Conservation (phyloP, 1,139 yeast genomes). For the Geotrichum candidum region DNA sequence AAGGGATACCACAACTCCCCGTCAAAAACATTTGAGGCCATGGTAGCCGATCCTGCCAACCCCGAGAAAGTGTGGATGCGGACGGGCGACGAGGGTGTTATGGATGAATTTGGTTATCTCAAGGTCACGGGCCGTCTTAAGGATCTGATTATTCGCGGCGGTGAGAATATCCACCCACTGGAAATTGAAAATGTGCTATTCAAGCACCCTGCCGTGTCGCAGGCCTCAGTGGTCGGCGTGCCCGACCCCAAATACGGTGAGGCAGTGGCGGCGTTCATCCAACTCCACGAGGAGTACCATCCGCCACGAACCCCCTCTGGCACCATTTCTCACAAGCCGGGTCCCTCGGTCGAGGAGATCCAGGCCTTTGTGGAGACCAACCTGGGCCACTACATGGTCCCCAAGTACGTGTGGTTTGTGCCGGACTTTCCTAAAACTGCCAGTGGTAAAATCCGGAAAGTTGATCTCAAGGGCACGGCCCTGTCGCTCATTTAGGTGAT, state of each 20-base stretch:
- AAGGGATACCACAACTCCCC: conserved; percentile 29
- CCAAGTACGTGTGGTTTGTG: conserved; percentile 30
- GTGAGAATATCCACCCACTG: conserved; percentile 35
- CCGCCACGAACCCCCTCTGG: background rate
- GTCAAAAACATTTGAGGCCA: conserved; percentile 28
- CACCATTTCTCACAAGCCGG: background rate
- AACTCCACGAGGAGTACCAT: conserved; percentile 22
- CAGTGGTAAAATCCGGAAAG: conserved; percentile 34
- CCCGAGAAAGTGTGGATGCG: conserved; percentile 30
- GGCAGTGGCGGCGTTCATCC: conserved; percentile 32
- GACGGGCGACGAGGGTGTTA: conserved; percentile 35
- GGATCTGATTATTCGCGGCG: conserved; percentile 35
- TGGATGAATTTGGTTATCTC: conserved; percentile 31
- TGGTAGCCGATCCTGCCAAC: conserved; percentile 26
- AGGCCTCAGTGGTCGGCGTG: conserved; percentile 34
- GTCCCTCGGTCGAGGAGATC: conserved; percentile 21
- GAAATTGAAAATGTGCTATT: conserved; percentile 34
- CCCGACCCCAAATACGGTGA: conserved; percentile 34
- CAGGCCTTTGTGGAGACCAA: conserved; percentile 24
- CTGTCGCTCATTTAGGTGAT: background rate
- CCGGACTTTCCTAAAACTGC: conserved; percentile 35
- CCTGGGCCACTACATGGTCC: conserved; percentile 33
- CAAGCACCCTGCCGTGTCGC: conserved; percentile 29
- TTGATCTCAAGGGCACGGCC: conserved; percentile 28
- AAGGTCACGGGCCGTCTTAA: conserved; percentile 35